Conservation (phyloP, 768 basidiomycete genomes). For the Wakefieldia striispora region DNA sequence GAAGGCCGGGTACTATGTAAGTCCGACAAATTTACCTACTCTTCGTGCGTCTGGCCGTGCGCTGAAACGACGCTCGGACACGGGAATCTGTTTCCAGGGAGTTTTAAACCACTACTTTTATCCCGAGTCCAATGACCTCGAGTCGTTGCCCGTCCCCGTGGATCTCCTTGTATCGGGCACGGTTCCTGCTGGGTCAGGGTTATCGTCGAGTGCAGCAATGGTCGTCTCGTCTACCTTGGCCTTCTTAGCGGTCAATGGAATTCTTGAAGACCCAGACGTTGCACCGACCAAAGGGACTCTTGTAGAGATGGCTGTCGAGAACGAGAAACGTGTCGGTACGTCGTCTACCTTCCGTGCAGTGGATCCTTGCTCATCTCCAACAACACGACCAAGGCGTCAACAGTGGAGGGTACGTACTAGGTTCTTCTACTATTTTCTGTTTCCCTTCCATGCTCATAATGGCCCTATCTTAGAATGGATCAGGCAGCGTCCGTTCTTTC, state of each 20-base stretch:
- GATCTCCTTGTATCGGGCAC: constrained; percentile 77
- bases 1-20: constrained; percentile 80
- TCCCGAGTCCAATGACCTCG: constrained; percentile 4
- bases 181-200: constrained; percentile 83
- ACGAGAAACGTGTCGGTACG: constrained; percentile 78
- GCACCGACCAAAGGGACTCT: constrained; percentile 60
- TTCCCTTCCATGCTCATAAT: constrained; percentile 1
- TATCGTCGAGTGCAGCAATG: constrained; percentile 89
- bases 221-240: constrained; percentile 84
- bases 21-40: constrained; percentile 19
- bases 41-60: background rate
- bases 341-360: background rate
- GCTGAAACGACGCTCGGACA: no score
- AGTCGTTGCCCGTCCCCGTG: constrained; percentile 50
- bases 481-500: constrained; percentile 88
- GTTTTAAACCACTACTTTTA: constrained; percentile 64
- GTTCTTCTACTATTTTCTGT: background rate
- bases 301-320: constrained; percentile 78
- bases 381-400: constrained; percentile 51
- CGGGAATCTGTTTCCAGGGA: constrained; percentile 40
- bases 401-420: constrained; percentile 61
- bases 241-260: constrained; percentile 75
- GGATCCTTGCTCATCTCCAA: background rate
- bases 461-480: constrained; percentile 63
- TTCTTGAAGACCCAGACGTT: constrained; percentile 34